Base-by-base conservation (phyloP, 192 early-diverging fungal genomes). In the Coemansia sp. region DNA sequence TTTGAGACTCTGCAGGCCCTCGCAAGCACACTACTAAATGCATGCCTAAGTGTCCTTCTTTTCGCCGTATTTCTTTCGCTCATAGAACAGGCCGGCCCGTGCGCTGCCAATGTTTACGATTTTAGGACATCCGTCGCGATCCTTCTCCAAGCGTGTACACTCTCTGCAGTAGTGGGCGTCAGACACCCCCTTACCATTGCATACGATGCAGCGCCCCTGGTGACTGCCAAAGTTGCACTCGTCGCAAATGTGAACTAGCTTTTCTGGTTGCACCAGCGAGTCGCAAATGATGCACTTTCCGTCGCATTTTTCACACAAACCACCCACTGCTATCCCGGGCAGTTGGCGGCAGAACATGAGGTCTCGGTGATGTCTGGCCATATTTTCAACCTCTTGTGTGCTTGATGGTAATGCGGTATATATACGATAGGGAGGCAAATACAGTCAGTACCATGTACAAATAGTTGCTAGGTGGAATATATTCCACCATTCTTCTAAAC, bases 281-380 rank as follows among this genome's bases (percentile, higher is more conserved):
- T 97, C 96, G 81, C 96, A 98, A 69, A 98, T 93, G 14, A 97
- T 92, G 70, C 96, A 98, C 83, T 89, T 91, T 66, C 96, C 95
- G 72, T 97, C 96, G 79, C 75, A 74, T 61, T 85, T 84, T 67
- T 79, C 72, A 48, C 81, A 85, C 16, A 83, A 69, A 41, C 74
- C 50, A 39, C 81, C 80, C 19, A 85, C 66, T 9, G 84, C 89
- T 35, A 96, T 96, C 31, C 96, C 95, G 13, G 96, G 90, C 67
- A 95, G 89, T 74, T 94, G 96, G 40, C 96, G 89, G 78, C 95
- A 98, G 76, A 95, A 93, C 74, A 98, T 93, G 50, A 98, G 88
- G 85, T 98, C 96, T 62, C 89, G 90, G 69, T 93, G 91, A 79
- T 93, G 92, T 62, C 89, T 90, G 46, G 92, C 89, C 92, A 93